Evolutionary conservation across 148 eudicot species (phyloP), one percentile per base, ranked within the genome.

Genomic region (Silene latifolia): DNA sequence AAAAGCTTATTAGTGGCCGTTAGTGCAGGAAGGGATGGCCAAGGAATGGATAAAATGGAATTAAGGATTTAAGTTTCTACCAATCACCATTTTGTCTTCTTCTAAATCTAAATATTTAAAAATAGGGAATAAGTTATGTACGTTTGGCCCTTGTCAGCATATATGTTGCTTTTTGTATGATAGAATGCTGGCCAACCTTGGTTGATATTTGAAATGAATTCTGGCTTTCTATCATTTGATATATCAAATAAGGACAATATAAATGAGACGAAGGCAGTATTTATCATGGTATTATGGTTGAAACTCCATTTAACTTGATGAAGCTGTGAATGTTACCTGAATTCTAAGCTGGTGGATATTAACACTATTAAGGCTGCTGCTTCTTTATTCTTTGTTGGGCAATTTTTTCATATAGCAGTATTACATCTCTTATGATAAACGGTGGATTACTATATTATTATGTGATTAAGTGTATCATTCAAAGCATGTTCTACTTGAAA

Each of bases 61-160:
- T 17, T 23, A 19, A 54, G 60, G 24, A 24, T 21, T 47, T 13
- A 47, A 46, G 47, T 17, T 17, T 29, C 8, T 29, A 7, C 46
- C 15, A 63, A 17, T 66, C 47, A 63, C 44, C 6, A 65, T 65
- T 39, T 9, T 75, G 21, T 57, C 39, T 64, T 23, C 39, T 63
- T 21, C 24, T 63, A 27, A 48, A 48, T 48, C 15, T 1, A 20
- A 5, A 27, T 5, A 23, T 13, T 24, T 24, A 15, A n/a, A 27
- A 61, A 2, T 4, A 3, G 11, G 44, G 25, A 48, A 7, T 29
- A 21, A 35, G 21, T 12, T 7, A 21, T 32, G 8, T 13, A 46
- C 12, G 47, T 56, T 78, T 78, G 74, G 73, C 48, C 61, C 67
- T 42, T n/a, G 32, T 10, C 23, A 44, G 35, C n/a, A 0, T 27